A percentile compares a stretch with the other conserved stretches of the same genome.
Evolutionary conservation across 139 green algal genomes (phyloP).

Genomic region (Gonium pectorale): DNA sequence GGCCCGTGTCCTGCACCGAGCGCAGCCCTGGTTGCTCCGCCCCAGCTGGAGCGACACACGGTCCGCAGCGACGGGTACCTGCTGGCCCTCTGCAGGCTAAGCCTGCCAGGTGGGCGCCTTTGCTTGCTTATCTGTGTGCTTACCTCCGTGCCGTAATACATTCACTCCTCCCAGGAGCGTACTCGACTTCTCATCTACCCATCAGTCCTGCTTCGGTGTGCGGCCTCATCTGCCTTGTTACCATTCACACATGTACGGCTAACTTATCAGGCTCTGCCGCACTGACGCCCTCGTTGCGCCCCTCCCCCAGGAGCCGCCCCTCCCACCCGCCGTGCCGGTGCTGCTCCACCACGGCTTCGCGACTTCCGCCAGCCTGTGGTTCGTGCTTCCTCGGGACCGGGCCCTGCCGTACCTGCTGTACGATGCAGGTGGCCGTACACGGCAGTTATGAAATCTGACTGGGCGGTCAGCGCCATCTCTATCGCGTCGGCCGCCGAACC

Average conservation of each 20-base stretch:
- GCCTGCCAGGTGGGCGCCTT: neutral
- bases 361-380: neutral
- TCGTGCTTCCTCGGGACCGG: conserved; percentile 1
- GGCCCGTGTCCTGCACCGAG: too few species aligned
- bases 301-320: neutral
- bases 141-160: too few species aligned
- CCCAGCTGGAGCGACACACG: neutral
- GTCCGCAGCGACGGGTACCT: neutral
- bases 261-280: too few species aligned
- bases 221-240: too few species aligned
- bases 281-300: too few species aligned
- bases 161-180: too few species aligned
- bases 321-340: neutral
- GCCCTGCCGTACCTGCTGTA: conserved; percentile 1
- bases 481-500: too few species aligned
- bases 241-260: too few species aligned
- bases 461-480: too few species aligned
- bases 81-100: neutral
- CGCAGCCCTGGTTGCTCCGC: neutral
- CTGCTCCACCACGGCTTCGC: conserved; percentile 13
- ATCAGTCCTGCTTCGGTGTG: neutral
- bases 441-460: too few species aligned
- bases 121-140: too few species aligned
- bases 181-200: too few species aligned
- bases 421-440: conserved; percentile 5